Conservation (phyloP, 257 asterid species). For the Primulina eburnea region DNA sequence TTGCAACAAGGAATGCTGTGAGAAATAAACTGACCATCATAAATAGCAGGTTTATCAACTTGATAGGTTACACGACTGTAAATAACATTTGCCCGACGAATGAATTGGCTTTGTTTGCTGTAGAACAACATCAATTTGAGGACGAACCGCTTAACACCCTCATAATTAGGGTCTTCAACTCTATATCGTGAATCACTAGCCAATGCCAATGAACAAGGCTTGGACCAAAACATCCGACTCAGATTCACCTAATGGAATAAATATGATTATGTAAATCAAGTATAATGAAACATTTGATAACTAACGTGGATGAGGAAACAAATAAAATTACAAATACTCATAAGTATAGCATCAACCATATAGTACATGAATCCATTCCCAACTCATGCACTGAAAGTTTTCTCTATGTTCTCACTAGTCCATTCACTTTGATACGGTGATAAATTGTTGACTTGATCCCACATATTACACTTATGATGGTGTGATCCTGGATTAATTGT, state of each 20-base stretch:
- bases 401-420: neutral
- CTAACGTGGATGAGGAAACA: neutral
- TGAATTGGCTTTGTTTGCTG: slow-evolving; percentile 85
- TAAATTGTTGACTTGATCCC: neutral
- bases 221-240: slow-evolving; percentile 88
- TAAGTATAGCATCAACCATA: neutral
- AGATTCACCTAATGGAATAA: slow-evolving; percentile 51
- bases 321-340: neutral
- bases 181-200: slow-evolving; percentile 65
- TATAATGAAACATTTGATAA: slow-evolving; percentile 9
- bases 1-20: neutral
- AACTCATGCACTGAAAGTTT: neutral
- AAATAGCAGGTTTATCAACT: slow-evolving; percentile 80
- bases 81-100: slow-evolving; percentile 80
- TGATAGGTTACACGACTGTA: slow-evolving; percentile 65
- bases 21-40: slow-evolving; percentile 58
- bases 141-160: slow-evolving; percentile 52
- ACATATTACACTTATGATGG: neutral
- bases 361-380: neutral
- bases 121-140: slow-evolving; percentile 73
- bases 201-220: slow-evolving; percentile 82
- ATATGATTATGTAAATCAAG: slow-evolving; percentile 14
- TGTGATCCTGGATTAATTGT: neutral
- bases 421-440: neutral
- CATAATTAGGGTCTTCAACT: slow-evolving; percentile 65